A percentile compares a stretch with the other conserved stretches of the same genome.
Conservation (phyloP, 805 yeast genomes). For the Diddensiella santjacobensis region DNA sequence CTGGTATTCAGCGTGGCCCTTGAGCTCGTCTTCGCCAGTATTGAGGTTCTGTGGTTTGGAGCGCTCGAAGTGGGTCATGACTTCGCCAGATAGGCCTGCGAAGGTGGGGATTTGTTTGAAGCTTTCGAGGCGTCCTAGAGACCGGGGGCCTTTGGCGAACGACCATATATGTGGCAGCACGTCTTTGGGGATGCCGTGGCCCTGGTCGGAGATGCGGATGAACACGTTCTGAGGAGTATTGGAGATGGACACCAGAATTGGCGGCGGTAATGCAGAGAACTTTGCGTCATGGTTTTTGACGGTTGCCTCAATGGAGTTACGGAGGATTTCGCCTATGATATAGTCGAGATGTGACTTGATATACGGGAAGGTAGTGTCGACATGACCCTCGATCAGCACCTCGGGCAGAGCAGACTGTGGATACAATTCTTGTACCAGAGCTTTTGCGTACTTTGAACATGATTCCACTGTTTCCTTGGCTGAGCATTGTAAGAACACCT, state of each 20-base stretch:
- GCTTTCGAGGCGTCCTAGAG: constrained; percentile 27
- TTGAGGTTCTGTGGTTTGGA: constrained; percentile 22
- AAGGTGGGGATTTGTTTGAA: constrained; percentile 31
- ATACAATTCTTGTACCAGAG: constrained; percentile 37
- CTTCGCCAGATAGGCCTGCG: constrained; percentile 32
- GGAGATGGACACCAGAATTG: constrained; percentile 73
- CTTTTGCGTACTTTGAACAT: constrained; percentile 52
- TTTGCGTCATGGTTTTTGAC: constrained; percentile 37
- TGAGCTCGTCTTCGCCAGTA: constrained; percentile 52
- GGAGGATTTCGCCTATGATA: constrained; percentile 77
- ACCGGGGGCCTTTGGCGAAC: constrained; percentile 50
- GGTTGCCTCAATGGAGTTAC: constrained; percentile 84
- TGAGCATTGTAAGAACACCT: constrained; percentile 74
- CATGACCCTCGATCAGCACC: constrained; percentile 68
- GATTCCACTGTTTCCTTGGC: constrained; percentile 61
- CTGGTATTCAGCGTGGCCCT: constrained; percentile 1
- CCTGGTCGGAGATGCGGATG: constrained; percentile 81
- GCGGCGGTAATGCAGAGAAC: constrained; percentile 36
- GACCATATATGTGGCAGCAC: constrained; percentile 74
- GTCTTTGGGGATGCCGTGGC: constrained; percentile 75
- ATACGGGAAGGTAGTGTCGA: constrained; percentile 67
- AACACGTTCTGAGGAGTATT: constrained; percentile 62
- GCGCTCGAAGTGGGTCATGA: constrained; percentile 20
- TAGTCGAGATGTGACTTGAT: constrained; percentile 83
- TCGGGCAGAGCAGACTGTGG: constrained; percentile 58